These are phyloP conservation scores for Mucor irregularis DNA, from an alignment of 371 early-diverging fungal genomes.

Conservation along the genomic window DNA sequence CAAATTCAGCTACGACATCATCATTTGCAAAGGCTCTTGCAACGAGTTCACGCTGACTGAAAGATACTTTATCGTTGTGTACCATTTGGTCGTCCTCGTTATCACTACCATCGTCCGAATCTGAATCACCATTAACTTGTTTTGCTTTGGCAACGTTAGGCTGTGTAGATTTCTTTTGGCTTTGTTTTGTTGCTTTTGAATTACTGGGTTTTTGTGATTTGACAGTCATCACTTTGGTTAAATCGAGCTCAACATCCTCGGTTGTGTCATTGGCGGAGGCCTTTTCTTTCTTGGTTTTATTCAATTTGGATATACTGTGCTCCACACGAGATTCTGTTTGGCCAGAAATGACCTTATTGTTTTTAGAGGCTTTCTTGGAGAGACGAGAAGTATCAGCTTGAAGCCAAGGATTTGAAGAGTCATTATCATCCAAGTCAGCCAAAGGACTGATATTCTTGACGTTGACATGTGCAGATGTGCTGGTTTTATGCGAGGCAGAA, in stretches of 20 bases:
- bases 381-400: constrained; percentile 50
- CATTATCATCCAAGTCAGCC: constrained; percentile 29
- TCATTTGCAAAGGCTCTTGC: constrained; percentile 94
- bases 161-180: neutral
- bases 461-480: constrained; percentile 55
- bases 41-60: constrained; percentile 85
- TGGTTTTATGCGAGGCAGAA: constrained; percentile 58
- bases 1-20: constrained; percentile 87
- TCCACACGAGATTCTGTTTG: constrained; percentile 58
- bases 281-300: constrained; percentile 48
- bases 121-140: constrained; percentile 19
- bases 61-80: constrained; percentile 54
- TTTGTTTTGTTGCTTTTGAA: neutral
- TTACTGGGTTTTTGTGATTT: constrained; percentile 1
- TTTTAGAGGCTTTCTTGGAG: constrained; percentile 58
- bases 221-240: constrained; percentile 11
- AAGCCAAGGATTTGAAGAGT: constrained; percentile 66
- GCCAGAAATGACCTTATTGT: constrained; percentile 48
- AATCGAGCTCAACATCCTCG: constrained; percentile 60
- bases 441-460: constrained; percentile 35
- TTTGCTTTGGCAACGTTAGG: constrained; percentile 15
- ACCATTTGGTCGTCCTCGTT: constrained; percentile 45
- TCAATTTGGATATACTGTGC: constrained; percentile 58
- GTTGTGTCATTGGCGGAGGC: constrained; percentile 39
- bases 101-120: constrained; percentile 20